A percentile compares a stretch with the other conserved stretches of the same genome.
phyloP scores from a whole-genome alignment of 768 basidiomycete species.

The Terana coerulea region DNA sequence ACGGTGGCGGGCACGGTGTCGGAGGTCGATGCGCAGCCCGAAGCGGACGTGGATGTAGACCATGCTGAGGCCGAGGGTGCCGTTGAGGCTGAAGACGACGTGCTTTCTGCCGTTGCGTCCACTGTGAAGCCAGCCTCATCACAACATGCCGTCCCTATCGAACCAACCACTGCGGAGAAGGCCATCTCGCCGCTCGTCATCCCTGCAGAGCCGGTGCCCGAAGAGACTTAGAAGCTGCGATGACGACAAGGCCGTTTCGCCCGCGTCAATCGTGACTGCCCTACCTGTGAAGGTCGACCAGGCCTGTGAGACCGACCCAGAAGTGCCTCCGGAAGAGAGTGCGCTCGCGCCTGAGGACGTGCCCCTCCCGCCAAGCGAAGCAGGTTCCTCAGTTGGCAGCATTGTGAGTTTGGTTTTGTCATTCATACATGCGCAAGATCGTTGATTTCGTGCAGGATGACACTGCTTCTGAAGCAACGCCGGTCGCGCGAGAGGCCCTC shows the following conservation, averaged over 20 bases:
- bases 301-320: not conserved
- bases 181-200: not conserved
- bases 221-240: not conserved
- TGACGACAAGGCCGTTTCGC: constrained; percentile 1
- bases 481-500: no score
- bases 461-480: no score
- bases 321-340: no score
- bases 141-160: not conserved
- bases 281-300: not conserved
- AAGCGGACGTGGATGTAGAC: not conserved
- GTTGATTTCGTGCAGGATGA: no score
- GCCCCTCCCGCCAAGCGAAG: no score
- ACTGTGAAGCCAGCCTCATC: not conserved
- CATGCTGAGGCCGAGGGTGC: not conserved
- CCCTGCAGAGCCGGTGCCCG: not conserved
- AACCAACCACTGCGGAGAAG: not conserved
- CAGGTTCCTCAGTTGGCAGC: no score
- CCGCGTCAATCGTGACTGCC: not conserved
- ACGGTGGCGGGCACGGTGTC: not conserved
- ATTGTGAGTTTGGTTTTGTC: no score
- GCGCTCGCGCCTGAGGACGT: no score
- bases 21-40: not conserved
- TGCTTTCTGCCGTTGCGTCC: not conserved
- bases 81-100: not conserved
- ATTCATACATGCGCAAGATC: no score